These are phyloP conservation scores for Pyrenochaeta sp. DNA, from an alignment of 2,329 filamentous ascomycete species.

Conservation along the genomic window DNA sequence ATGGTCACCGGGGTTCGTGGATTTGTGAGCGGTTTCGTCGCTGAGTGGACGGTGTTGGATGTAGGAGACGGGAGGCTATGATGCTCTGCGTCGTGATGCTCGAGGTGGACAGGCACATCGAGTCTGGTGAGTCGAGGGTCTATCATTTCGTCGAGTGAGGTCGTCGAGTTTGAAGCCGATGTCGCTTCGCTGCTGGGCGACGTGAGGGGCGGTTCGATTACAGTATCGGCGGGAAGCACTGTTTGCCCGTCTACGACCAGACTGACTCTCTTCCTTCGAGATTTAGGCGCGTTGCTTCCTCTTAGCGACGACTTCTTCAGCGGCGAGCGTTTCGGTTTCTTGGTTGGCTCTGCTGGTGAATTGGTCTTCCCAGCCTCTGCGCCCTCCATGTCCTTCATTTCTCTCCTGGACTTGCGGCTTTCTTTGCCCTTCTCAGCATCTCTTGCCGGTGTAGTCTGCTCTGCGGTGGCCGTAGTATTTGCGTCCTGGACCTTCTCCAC, in stretches of 20 bases:
- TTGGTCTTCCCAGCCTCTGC: slow-evolving; percentile 20
- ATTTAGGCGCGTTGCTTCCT: slow-evolving; percentile 29
- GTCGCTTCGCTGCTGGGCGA: slow-evolving; percentile 42
- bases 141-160: slow-evolving; percentile 43
- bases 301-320: slow-evolving; percentile 47
- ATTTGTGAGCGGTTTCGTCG: slow-evolving; percentile 27
- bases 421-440: slow-evolving; percentile 35
- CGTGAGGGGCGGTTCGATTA: slow-evolving; percentile 35
- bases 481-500: slow-evolving; percentile 14
- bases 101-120: slow-evolving; percentile 20
- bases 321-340: slow-evolving; percentile 37
- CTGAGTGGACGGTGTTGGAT: slow-evolving; percentile 29
- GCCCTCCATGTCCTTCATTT: slow-evolving; percentile 24
- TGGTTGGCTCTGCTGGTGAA: slow-evolving; percentile 22
- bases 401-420: slow-evolving; percentile 24
- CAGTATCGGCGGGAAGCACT: slow-evolving; percentile 47
- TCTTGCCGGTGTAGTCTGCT: slow-evolving; percentile 22
- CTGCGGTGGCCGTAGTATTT: slow-evolving; percentile 13
- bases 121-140: slow-evolving; percentile 39
- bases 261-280: slow-evolving; percentile 47
- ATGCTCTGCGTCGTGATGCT: slow-evolving; percentile 39
- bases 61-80: slow-evolving; percentile 41
- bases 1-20: slow-evolving; percentile 20
- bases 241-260: slow-evolving; percentile 50
- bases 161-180: slow-evolving; percentile 40